Base-by-base conservation (phyloP, 805 yeast species). In the Zygosaccharomyces rouxii region DNA sequence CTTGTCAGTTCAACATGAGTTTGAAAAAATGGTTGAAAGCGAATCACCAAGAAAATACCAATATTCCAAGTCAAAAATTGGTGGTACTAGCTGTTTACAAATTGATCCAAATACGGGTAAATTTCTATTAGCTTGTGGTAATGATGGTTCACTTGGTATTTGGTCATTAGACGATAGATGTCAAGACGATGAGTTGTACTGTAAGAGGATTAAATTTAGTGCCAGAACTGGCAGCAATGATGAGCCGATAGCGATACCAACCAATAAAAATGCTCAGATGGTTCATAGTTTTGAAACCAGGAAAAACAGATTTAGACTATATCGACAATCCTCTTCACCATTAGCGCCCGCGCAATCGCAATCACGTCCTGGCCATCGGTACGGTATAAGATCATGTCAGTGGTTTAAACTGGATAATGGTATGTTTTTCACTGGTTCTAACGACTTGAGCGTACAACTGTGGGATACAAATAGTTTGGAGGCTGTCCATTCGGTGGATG, bases 391-490 rank as follows among this genome's bases (percentile, higher is more conserved):
- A 0, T 68, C 78, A 13, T 71, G 87, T 0, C 72, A 76, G 57
- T 90, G 97, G 97, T 92, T 96, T 92, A 89, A 94, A 0, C 70
- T 71, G 39, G 97, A 90, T 65, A 80, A 83, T 29, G 97, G 96
- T 1, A 75, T 90, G 82, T 89, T 89, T 69, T 74, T 89, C 16
- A 77, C 89, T 2, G 80, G 89, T 0, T 87, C 96, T 0, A 88
- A 81, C 63, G 97, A 90, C 64, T 80, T 78, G 49, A 77, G 80
- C 0, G 77, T 89, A 19, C 85, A 83, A 53, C 73, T 89, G 1
- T 90, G 95, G 95, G 96, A 89, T 61, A 76, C 96, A 0, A 76
- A 76, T 47, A 69, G 75, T 14, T 67, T 89, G 54, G 71, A 73
- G n/a, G 78, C 79, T 16, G 95, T 80, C 0, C 87, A 86, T 56